phyloP scores from a whole-genome alignment of 306 rosid species.

The Rosa multiflora region DNA sequence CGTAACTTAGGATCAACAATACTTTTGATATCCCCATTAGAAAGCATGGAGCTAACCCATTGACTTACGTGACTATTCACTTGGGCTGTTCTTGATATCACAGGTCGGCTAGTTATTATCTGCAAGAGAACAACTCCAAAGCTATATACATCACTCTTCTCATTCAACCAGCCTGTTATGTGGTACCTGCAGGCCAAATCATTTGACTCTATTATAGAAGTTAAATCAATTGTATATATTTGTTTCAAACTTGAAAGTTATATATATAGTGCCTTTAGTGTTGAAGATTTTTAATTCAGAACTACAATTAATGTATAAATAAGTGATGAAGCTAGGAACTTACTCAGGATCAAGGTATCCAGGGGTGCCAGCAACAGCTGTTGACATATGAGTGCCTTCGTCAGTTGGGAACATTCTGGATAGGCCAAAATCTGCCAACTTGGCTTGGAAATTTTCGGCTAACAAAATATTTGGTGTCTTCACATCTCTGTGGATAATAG shows the following conservation, averaged over 20 bases:
- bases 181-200: conserved; percentile 24
- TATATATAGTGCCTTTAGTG: background rate
- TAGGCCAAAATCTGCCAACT: conserved; percentile 43
- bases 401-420: conserved; percentile 27
- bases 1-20: conserved; percentile 24
- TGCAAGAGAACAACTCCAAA: conserved; percentile 33
- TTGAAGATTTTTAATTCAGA: background rate
- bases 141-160: conserved; percentile 37
- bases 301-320: background rate
- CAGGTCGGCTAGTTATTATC: conserved; percentile 36
- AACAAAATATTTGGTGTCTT: conserved; percentile 37
- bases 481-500: conserved; percentile 29
- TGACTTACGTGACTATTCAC: conserved; percentile 16
- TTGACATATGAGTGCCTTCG: conserved; percentile 28
- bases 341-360: conserved; percentile 40
- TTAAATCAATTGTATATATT: background rate
- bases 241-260: background rate
- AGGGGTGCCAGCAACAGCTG: conserved; percentile 32
- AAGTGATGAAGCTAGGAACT: background rate
- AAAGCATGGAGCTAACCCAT: conserved; percentile 29
- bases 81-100: background rate
- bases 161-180: conserved; percentile 23
- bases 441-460: conserved; percentile 31
- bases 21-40: conserved; percentile 25
- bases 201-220: background rate